Percentiles rank a stretch among this genome's conserved stretches.
phyloP scores from a whole-genome alignment of 805 yeast species.

The Kuraishia molischiana region DNA sequence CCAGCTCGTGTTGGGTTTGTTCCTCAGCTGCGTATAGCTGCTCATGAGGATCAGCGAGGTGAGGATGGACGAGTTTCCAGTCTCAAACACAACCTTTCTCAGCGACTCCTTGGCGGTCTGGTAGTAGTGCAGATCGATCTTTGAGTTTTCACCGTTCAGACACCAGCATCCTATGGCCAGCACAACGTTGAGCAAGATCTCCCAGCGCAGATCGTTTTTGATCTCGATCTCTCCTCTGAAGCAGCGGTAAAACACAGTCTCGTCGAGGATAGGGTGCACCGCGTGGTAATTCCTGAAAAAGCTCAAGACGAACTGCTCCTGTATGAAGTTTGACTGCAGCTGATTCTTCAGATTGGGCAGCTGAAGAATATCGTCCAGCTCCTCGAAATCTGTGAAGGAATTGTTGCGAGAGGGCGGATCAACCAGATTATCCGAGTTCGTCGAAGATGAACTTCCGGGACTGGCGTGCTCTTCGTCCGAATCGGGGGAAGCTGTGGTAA shows the following conservation, averaged over 20 bases:
- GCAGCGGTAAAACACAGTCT: constrained; percentile 36
- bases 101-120: constrained; percentile 37
- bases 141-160: constrained; percentile 40
- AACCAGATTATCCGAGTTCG: neutral
- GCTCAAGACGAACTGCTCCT: constrained; percentile 18
- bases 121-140: constrained; percentile 45
- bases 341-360: constrained; percentile 4
- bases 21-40: constrained; percentile 53
- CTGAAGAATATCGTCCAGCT: neutral
- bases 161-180: constrained; percentile 68
- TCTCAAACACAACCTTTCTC: constrained; percentile 37
- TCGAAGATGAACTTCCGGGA: neutral
- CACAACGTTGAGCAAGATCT: constrained; percentile 43
- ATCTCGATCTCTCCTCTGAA: constrained; percentile 31
- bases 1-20: constrained; percentile 63
- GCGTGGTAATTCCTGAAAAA: constrained; percentile 53
- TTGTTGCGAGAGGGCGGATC: neutral
- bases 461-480: neutral
- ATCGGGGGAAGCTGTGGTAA: neutral
- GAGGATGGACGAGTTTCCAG: constrained; percentile 45
- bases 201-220: constrained; percentile 37
- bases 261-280: constrained; percentile 50
- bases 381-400: neutral
- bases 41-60: constrained; percentile 44
- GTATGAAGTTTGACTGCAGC: constrained; percentile 11